Conservation (phyloP, 2,329 filamentous ascomycete genomes). For the Arachnomyces sp. region DNA sequence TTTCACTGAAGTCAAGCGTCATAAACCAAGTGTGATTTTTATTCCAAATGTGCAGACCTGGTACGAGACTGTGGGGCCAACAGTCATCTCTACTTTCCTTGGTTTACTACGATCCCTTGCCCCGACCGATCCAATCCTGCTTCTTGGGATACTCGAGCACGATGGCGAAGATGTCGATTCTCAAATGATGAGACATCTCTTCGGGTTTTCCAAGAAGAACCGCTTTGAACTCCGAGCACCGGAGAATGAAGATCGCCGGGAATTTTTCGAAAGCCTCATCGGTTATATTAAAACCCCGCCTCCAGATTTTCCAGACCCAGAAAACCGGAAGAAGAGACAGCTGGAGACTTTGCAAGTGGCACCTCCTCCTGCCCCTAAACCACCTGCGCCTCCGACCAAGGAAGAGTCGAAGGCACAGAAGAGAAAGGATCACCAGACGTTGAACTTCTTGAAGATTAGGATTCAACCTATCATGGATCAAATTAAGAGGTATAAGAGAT, state of each 20-base stretch:
- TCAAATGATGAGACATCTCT: slow-evolving; percentile 66
- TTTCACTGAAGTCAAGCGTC: slow-evolving; percentile 85
- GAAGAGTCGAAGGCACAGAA: slow-evolving; percentile 73
- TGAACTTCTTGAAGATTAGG: slow-evolving; percentile 81
- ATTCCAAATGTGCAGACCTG: slow-evolving; percentile 85
- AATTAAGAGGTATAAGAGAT: slow-evolving; percentile 83
- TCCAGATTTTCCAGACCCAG: slow-evolving; percentile 76
- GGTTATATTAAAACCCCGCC: slow-evolving; percentile 73
- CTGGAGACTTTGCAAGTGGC: slow-evolving; percentile 71
- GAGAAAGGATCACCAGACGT: slow-evolving; percentile 70
- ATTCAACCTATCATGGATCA: slow-evolving; percentile 97
- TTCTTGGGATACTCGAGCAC: slow-evolving; percentile 77
- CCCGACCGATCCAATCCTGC: slow-evolving; percentile 81
- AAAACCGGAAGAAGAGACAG: slow-evolving; percentile 77
- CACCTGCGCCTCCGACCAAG: slow-evolving; percentile 58
- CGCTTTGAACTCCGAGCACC: slow-evolving; percentile 64
- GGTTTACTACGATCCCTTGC: slow-evolving; percentile 73
- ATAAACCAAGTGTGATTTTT: slow-evolving; percentile 94
- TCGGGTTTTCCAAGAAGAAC: slow-evolving; percentile 78
- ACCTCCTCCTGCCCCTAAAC: slow-evolving; percentile 60
- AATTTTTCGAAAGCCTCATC: slow-evolving; percentile 72
- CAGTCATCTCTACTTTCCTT: slow-evolving; percentile 69
- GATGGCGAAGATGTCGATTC: slow-evolving; percentile 53
- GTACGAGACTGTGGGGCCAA: slow-evolving; percentile 62
- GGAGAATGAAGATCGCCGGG: slow-evolving; percentile 53